Conservation (phyloP, 2,329 filamentous ascomycete species). For the Microsporum audouinii region DNA sequence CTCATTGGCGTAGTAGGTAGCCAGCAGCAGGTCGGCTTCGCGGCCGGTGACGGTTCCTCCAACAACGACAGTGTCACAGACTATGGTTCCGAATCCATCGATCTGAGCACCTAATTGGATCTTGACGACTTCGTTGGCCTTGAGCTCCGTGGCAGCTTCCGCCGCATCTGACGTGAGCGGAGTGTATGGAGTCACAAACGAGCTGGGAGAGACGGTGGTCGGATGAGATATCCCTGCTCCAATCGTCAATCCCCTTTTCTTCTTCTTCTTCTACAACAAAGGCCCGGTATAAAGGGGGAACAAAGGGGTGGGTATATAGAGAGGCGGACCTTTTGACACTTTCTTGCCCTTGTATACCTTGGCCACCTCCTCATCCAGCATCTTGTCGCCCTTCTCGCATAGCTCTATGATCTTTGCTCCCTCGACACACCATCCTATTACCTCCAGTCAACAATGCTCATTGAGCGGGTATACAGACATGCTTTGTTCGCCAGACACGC, state of each 20-base stretch:
- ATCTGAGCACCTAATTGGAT: slow-evolving; percentile 99
- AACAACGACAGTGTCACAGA: slow-evolving; percentile 83
- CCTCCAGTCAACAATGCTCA: slow-evolving; percentile 7
- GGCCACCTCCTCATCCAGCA: slow-evolving; percentile 80
- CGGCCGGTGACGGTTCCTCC: slow-evolving; percentile 60
- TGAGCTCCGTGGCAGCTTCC: slow-evolving; percentile 68
- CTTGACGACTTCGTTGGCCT: slow-evolving; percentile 82
- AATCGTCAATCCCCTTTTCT: neutral
- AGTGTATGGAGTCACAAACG: slow-evolving; percentile 93
- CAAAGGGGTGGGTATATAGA: slow-evolving; percentile 1
- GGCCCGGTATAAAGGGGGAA: slow-evolving; percentile 5
- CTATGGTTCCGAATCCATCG: slow-evolving; percentile 90
- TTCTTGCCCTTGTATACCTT: slow-evolving; percentile 99
- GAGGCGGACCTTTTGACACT: slow-evolving; percentile 65
- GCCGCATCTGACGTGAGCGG: slow-evolving; percentile 75
- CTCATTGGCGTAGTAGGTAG: slow-evolving; percentile 92
- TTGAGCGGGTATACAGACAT: neutral
- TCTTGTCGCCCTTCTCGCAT: slow-evolving; percentile 90
- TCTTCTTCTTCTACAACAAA: neutral
- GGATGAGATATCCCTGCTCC: slow-evolving; percentile 72
- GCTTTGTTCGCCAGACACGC: too few species aligned
- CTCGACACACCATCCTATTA: slow-evolving; percentile 56
- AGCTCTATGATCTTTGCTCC: slow-evolving; percentile 88
- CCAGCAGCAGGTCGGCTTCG: slow-evolving; percentile 75
- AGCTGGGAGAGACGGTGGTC: slow-evolving; percentile 85